Base-by-base conservation (phyloP, 1,284 basidiomycete species). In the Tilletia indica region DNA sequence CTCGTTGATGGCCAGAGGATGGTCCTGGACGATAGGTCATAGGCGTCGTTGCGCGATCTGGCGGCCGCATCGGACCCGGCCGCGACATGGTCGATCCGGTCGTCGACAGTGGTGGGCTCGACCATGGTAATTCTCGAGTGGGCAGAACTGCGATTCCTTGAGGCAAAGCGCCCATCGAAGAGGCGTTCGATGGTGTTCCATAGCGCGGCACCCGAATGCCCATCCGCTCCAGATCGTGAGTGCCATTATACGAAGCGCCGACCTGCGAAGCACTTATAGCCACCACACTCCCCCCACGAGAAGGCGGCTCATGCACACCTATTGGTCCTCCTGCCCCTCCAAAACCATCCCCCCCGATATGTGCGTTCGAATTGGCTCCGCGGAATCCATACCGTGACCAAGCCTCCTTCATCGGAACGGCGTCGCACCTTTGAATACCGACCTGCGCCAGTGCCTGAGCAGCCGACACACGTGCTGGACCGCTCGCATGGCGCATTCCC, bases 361-460 rank as follows among this genome's bases (percentile, higher is more conserved):
- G 56, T 25, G 16, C 56, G 6, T 45, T 8, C 42, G 16, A 25
- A 58, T 58, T 58, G 5, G n/a, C 56, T 12, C n/a, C 56, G 21
- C 56, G 21, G 21, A 58, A 58, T 25, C 56, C 56, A 25, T 58
- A 58, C 21, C 56, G 56, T 58, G 56, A 31, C 56, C 56, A 58
- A n/a, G 56, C 56, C 21, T 58, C 56, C 14, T 58, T 58, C 25
- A 31, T 58, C 1, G 56, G 56, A 21, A 58, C 56, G 11, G 56
- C 56, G 34, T 58, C 56, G 34, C 56, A 58, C 9, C 56, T n/a
- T 25, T 58, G 56, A 34, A 58, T 58, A 5, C 56, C 56, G 34
- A 25, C 56, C 56, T 58, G 56, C 25, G 56, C 56, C 16, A 58
- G 56, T 34, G 56, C 56, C 34, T 58, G 56, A 4, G 56, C 56